Evolutionary conservation across 768 basidiomycete species (phyloP), one percentile per base, ranked within the genome.

Genomic region (Mycena haematopus): DNA sequence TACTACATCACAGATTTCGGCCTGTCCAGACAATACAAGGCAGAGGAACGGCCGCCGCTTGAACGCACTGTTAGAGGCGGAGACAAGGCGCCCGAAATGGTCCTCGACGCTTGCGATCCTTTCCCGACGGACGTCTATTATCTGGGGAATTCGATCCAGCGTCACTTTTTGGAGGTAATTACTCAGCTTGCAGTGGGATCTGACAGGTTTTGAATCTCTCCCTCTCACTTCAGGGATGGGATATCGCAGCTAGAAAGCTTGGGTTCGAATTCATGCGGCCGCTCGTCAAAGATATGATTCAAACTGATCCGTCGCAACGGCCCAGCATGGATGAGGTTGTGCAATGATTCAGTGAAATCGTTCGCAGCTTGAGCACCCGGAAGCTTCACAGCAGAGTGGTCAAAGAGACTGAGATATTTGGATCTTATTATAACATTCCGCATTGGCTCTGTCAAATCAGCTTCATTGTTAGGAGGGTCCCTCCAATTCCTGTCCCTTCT

Each of bases 1-100:
- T 59, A 59, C 14, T 52, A 52, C 24, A 10, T 45, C 51, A 59
- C 52, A 14, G 58, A 59, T 24, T 59, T 59, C 35, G 42, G 51
- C 1, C 25, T 59, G 1, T 35, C 33, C 10, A 35, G 2, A 35
- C 4, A 13, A 8, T 35, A 35, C 33, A 35, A 35, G 33, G 10
- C 4, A 13, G 33, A 35, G 33, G 33, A 38, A 1, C 36, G 1
- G 13, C 13, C n/a, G n/a, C n/a, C n/a, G n/a, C n/a, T n/a, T n/a
- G n/a, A n/a, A n/a, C n/a, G n/a, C n/a, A n/a, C n/a, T 2, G 15
- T 11, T 14, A 38, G 36, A 38, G 36, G 14, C 36, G 10, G 36
- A 38, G 58, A 59, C 17, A 33, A 19, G 31, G 50, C 35, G 0
- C 51, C 50, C 2, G 40, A 59, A 45, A 35, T 24, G 29, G 9